Evolutionary conservation across 2,329 filamentous ascomycete genomes (phyloP).

Genomic region (Scedosporium apiospermum): DNA sequence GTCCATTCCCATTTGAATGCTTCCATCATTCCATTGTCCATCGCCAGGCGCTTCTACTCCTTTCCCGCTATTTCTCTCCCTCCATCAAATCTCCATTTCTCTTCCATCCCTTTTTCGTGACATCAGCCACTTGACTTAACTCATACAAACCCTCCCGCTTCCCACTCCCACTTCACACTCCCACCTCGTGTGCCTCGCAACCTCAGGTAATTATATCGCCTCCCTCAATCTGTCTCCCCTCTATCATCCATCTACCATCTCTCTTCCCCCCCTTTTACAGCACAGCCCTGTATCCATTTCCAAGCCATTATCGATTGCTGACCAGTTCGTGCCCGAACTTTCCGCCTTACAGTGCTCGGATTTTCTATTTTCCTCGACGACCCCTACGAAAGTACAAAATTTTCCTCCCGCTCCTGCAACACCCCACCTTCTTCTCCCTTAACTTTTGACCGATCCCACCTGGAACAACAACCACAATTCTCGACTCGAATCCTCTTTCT

Average conservation of each 20-base stretch:
- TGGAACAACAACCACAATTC: constrained; percentile 4
- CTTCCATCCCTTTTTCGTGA: constrained; percentile 11
- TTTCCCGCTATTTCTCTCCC: constrained; percentile 17
- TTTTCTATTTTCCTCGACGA: not conserved
- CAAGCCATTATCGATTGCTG: constrained; percentile 1
- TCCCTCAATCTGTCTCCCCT: not conserved
- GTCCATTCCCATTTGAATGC: constrained; percentile 3
- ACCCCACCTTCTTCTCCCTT: not conserved
- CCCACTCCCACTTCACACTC: not conserved
- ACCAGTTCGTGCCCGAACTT: not conserved
- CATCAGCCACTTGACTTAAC: constrained; percentile 9
- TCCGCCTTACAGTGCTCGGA: not conserved
- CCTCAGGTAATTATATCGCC: not conserved
- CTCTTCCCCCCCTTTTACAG: not conserved
- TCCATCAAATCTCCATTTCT: constrained; percentile 6
- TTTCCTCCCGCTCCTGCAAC: constrained; percentile 1
- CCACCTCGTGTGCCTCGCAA: not conserved
- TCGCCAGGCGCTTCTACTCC: constrained; percentile 12
- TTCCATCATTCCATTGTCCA: constrained; percentile 6
- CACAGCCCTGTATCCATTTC: not conserved
- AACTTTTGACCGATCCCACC: not conserved
- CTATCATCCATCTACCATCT: not conserved
- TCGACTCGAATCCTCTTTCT: not conserved
- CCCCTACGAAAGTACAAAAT: not conserved
- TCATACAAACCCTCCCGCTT: not conserved